These are phyloP conservation scores for Rosa chinensis DNA, from an alignment of 306 rosid genomes.

Conservation along the genomic window DNA sequence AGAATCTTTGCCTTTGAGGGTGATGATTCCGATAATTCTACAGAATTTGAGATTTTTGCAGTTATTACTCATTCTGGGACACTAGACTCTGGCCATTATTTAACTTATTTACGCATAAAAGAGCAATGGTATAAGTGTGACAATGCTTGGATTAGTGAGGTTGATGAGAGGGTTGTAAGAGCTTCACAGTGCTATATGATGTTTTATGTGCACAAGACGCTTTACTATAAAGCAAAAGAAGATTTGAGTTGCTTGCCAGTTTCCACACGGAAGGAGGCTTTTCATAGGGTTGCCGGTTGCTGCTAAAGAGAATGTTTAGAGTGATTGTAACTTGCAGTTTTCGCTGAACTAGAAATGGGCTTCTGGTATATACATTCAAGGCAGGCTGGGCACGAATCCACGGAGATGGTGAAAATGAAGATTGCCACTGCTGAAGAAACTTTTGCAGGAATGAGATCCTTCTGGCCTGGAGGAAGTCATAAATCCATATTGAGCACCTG, in stretches of 20 bases:
- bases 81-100: constrained; percentile 83
- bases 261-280: constrained; percentile 44
- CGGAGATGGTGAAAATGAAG: constrained; percentile 3
- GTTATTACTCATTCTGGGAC: constrained; percentile 86
- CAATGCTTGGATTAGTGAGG: constrained; percentile 90
- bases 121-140: constrained; percentile 87
- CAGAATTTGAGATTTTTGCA: constrained; percentile 76
- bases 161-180: constrained; percentile 72
- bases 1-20: constrained; percentile 73
- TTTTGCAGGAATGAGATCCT: not conserved
- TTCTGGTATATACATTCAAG: constrained; percentile 1
- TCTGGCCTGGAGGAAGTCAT: constrained; percentile 5
- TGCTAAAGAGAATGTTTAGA: constrained; percentile 29
- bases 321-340: not conserved
- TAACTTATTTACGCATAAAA: constrained; percentile 63
- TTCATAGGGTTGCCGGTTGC: constrained; percentile 55
- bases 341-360: not conserved
- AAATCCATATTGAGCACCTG: not conserved
- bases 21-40: constrained; percentile 56
- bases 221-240: constrained; percentile 47
- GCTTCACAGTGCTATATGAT: constrained; percentile 90
- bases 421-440: constrained; percentile 1
- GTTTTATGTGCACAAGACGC: constrained; percentile 68
- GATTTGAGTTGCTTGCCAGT: constrained; percentile 47
- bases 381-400: constrained; percentile 3